phyloP scores from a whole-genome alignment of 2,329 filamentous ascomycete genomes.

The Sphaerulina vaccinii region DNA sequence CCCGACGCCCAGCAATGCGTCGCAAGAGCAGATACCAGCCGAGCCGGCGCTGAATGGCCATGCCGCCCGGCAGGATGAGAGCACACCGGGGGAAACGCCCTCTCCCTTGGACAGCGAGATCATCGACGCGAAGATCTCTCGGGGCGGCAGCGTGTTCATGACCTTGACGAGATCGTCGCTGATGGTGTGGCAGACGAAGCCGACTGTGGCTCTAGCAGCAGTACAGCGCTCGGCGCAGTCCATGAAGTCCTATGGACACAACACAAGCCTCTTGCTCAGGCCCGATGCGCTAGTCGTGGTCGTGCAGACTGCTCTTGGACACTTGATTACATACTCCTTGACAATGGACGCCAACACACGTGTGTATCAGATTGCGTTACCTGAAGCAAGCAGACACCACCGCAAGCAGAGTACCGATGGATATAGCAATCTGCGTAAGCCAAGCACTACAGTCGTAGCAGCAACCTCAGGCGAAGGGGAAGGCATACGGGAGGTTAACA shows the following conservation, averaged over 20 bases:
- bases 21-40: slow-evolving; percentile 6
- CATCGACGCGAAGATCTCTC: slow-evolving; percentile 71
- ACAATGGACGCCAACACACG: slow-evolving; percentile 77
- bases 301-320: slow-evolving; percentile 80
- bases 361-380: slow-evolving; percentile 82
- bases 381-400: slow-evolving; percentile 50
- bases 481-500: slow-evolving; percentile 79
- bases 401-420: slow-evolving; percentile 51
- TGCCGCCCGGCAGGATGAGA: not conserved
- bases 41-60: slow-evolving; percentile 2
- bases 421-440: slow-evolving; percentile 30
- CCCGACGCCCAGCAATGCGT: slow-evolving; percentile 10
- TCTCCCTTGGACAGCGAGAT: slow-evolving; percentile 47
- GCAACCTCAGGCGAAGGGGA: slow-evolving; percentile 75
- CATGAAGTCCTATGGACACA: slow-evolving; percentile 77
- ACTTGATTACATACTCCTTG: slow-evolving; percentile 90
- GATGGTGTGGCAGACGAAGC: slow-evolving; percentile 95
- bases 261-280: slow-evolving; percentile 78
- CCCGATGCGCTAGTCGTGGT: slow-evolving; percentile 92
- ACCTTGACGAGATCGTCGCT: slow-evolving; percentile 82
- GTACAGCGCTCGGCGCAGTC: slow-evolving; percentile 80
- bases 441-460: slow-evolving; percentile 32
- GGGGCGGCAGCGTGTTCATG: slow-evolving; percentile 79
- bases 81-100: not conserved
- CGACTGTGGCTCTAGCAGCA: slow-evolving; percentile 81